Evolutionary conservation across 495 filamentous ascomycete genomes (phyloP), one percentile per base, ranked within the genome.

Genomic region (Aspergillus incahuasiensis): DNA sequence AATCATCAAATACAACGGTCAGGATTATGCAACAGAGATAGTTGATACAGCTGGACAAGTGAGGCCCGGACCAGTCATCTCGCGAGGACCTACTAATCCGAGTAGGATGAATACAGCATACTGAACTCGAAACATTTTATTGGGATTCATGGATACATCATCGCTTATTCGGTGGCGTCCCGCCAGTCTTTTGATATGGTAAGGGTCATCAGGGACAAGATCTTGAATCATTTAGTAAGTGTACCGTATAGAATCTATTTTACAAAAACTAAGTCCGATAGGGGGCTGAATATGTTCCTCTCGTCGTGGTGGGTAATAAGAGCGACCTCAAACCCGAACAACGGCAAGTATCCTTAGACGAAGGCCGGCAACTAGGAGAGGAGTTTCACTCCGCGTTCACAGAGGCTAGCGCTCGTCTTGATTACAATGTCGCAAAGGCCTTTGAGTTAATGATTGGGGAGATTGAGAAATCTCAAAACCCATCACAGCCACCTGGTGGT

Each of bases 91-190:
- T 28, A 28, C 25, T 28, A 28, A 28, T 28, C 8, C 25, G 8
- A 24, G 43, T 69, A 96, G 91, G 94, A 99, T 75, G 95, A 98
- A 71, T 97, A 98, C 74, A 92, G 88, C 66, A 97, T 97, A 63
- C 78, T 98, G 49, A 97, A 96, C 70, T 96, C 89, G 41, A 96
- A 97, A 71, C 95, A 98, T 72, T 97, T 97, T 69, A 98, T 98
- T 74, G 94, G 94, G 57, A 97, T 97, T 61, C 94, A 98, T 81
- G 94, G 94, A 38, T 98, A 98, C 75, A 92, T 98, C 83, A 86
- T 98, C 48, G 94, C 96, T 39, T 98, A 98, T 73, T 96, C 90
- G 16, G 89, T 98, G 45, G 87, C 89, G 25, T 95, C 89, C 35
- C 88, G 87, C 57, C 89, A 94, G 59, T 95, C 91, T 22, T 97